These are phyloP conservation scores for Phytophthora fragariaefolia DNA, from an alignment of 352 stramenopile species.

Conservation along the genomic window DNA sequence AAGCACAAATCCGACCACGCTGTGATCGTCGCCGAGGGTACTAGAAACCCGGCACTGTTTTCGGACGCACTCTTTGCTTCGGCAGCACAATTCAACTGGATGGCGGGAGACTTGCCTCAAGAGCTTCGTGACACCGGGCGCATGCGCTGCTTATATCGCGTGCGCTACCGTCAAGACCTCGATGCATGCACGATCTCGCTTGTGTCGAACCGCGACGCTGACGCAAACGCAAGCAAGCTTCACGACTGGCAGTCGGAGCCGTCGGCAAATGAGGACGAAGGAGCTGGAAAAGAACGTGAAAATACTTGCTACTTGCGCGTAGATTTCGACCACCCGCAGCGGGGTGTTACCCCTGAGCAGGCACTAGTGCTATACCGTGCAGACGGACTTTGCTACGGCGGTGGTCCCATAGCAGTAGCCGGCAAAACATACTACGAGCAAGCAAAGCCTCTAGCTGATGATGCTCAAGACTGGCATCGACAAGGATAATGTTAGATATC, in stretches of 20 bases:
- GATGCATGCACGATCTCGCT: conserved; percentile 72
- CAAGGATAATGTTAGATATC: too few species aligned
- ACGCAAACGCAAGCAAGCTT: conserved; percentile 42
- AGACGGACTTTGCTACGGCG: conserved; percentile 84
- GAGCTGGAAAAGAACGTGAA: not conserved
- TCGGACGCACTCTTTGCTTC: conserved; percentile 85
- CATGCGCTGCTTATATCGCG: conserved; percentile 78
- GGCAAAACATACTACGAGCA: conserved; percentile 78
- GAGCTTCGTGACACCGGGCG: conserved; percentile 47
- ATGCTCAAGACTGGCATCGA: conserved; percentile 65
- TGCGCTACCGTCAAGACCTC: conserved; percentile 83
- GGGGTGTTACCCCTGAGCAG: conserved; percentile 85
- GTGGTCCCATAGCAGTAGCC: conserved; percentile 69
- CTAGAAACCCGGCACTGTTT: conserved; percentile 92
- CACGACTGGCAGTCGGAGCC: conserved; percentile 54
- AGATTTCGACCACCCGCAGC: conserved; percentile 84
- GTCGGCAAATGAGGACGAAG: conserved; percentile 14
- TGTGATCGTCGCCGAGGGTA: conserved; percentile 91
- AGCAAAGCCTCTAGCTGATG: conserved; percentile 44
- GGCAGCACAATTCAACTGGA: conserved; percentile 91
- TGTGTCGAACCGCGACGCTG: conserved; percentile 48
- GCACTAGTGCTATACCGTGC: conserved; percentile 85
- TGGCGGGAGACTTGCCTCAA: conserved; percentile 55
- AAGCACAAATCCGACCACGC: conserved; percentile 74
- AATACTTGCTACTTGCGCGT: conserved; percentile 57